Percentiles rank a stretch among this genome's conserved stretches.
phyloP scores from a whole-genome alignment of 208 protist genomes.

The Leishmania arabica region DNA sequence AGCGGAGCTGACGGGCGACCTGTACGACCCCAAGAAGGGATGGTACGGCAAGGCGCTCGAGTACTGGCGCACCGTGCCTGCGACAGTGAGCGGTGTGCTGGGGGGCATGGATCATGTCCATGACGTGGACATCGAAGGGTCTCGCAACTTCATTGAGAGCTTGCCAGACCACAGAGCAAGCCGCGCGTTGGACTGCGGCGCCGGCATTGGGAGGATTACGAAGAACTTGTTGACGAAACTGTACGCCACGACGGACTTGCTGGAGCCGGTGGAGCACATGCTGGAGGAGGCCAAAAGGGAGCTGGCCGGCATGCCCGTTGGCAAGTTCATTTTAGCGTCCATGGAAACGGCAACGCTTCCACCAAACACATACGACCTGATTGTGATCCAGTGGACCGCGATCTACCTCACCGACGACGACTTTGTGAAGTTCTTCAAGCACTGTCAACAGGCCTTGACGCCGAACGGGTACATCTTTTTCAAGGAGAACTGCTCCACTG shows the following conservation, averaged over 20 bases:
- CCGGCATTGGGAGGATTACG: slow-evolving; percentile 92
- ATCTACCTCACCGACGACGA: slow-evolving; percentile 94
- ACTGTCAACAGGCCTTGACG: slow-evolving; percentile 76
- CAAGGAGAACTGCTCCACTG: slow-evolving; percentile 86
- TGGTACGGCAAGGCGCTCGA: slow-evolving; percentile 91
- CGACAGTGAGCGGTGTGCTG: slow-evolving; percentile 90
- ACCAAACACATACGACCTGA: slow-evolving; percentile 81
- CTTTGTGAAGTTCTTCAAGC: slow-evolving; percentile 85
- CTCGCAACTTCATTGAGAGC: slow-evolving; percentile 59
- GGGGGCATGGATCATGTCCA: slow-evolving; percentile 86
- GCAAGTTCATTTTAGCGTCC: slow-evolving; percentile 77
- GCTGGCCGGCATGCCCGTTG: slow-evolving; percentile 68
- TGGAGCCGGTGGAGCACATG: slow-evolving; percentile 90
- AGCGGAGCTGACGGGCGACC: slow-evolving; percentile 61
- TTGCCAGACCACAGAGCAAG: slow-evolving; percentile 54
- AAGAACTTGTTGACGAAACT: slow-evolving; percentile 68
- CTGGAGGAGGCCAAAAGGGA: slow-evolving; percentile 84
- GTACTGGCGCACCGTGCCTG: slow-evolving; percentile 87
- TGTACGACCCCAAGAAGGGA: slow-evolving; percentile 74
- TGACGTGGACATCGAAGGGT: slow-evolving; percentile 73
- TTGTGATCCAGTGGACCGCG: slow-evolving; percentile 94
- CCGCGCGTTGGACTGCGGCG: slow-evolving; percentile 90
- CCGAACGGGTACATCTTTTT: slow-evolving; percentile 90
- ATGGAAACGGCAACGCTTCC: slow-evolving; percentile 77
- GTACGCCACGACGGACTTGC: slow-evolving; percentile 77